A percentile compares a stretch with the other conserved stretches of the same genome.
phyloP scores from a whole-genome alignment of 2,329 filamentous ascomycete genomes.

The Zasmidium citrigriseum region DNA sequence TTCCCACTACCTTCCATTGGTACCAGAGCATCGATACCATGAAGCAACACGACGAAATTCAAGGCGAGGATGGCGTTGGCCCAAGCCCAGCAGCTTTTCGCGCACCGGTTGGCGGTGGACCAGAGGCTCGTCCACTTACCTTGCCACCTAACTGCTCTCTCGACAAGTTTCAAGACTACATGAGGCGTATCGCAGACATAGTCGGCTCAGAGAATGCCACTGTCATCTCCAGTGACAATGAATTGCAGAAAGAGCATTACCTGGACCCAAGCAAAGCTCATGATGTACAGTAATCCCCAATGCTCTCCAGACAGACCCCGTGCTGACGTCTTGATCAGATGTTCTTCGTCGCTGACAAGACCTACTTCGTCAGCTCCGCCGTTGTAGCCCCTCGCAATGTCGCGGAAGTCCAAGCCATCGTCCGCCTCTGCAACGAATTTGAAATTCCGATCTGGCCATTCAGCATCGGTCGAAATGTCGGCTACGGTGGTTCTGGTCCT shows the following conservation, averaged over 20 bases:
- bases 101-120: conserved; percentile 12
- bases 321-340: conserved; percentile 2
- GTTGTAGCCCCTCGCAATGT: conserved; percentile 40
- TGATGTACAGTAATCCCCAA: conserved; percentile 18
- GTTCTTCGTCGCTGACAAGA: conserved; percentile 41
- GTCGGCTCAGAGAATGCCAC: conserved; percentile 21
- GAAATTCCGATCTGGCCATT: conserved; percentile 52
- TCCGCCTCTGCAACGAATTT: conserved; percentile 49
- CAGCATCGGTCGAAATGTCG: conserved; percentile 53
- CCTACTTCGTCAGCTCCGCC: conserved; percentile 49
- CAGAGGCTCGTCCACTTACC: conserved; percentile 7
- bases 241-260: conserved; percentile 21
- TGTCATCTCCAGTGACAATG: conserved; percentile 32
- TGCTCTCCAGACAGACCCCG: conserved; percentile 18
- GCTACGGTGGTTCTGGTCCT: conserved; percentile 58
- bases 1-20: not conserved
- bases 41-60: conserved; percentile 12
- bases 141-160: conserved; percentile 18
- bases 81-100: conserved; percentile 10
- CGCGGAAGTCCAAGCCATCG: conserved; percentile 49
- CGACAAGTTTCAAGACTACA: conserved; percentile 17
- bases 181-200: conserved; percentile 10
- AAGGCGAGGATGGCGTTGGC: conserved; percentile 12
- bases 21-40: conserved; percentile 1
- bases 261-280: conserved; percentile 21